phyloP scores from a whole-genome alignment of 495 filamentous ascomycete genomes.

The Neurospora sp. region DNA sequence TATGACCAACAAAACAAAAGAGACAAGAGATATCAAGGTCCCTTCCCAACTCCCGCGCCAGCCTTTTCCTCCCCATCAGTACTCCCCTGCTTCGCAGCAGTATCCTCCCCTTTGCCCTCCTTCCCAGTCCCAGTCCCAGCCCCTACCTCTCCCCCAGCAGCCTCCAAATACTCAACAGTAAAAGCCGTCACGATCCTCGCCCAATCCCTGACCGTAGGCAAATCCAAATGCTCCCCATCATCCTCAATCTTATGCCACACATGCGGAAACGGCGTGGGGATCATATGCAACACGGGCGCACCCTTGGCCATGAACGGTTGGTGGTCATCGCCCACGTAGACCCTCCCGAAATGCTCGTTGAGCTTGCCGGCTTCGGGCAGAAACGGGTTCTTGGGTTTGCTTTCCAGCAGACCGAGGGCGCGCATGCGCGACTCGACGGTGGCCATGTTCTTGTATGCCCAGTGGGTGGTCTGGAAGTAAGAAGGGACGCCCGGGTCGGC shows the following conservation, averaged over 20 bases:
- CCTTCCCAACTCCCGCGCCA: neutral
- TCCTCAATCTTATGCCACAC: constrained; percentile 80
- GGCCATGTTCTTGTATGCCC: constrained; percentile 72
- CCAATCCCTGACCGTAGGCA: constrained; percentile 75
- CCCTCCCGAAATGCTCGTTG: constrained; percentile 32
- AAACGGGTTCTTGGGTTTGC: constrained; percentile 24
- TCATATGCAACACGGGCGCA: constrained; percentile 74
- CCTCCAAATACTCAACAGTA: constrained; percentile 74
- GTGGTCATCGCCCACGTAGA: constrained; percentile 65
- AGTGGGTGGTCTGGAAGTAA: constrained; percentile 78
- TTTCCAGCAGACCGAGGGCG: constrained; percentile 29
- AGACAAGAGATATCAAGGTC: neutral
- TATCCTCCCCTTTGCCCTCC: neutral
- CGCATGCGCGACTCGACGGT: constrained; percentile 59
- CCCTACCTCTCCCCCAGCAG: neutral
- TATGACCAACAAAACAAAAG: neutral
- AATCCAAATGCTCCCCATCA: constrained; percentile 73
- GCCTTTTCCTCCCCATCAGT: neutral
- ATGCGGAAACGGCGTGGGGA: constrained; percentile 64
- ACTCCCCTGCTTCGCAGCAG: neutral
- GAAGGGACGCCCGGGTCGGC: constrained; percentile 58
- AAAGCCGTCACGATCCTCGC: constrained; percentile 68
- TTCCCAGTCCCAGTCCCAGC: neutral
- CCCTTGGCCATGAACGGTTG: constrained; percentile 73
- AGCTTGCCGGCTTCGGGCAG: constrained; percentile 44